These are phyloP conservation scores for Pseudozyma sp. DNA, from an alignment of 1,284 basidiomycete genomes.

Conservation along the genomic window DNA sequence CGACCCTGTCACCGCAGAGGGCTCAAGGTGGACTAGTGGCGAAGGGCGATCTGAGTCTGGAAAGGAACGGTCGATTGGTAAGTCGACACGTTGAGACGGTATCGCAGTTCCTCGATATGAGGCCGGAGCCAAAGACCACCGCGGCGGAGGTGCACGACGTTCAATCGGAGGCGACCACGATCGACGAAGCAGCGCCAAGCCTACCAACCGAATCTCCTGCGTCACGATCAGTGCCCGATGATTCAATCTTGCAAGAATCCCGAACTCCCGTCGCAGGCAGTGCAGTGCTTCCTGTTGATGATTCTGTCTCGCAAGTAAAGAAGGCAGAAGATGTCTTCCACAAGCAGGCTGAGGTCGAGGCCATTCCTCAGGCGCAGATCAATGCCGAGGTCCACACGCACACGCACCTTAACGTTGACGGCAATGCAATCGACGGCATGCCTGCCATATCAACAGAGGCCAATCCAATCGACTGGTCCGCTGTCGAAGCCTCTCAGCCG, in stretches of 20 bases:
- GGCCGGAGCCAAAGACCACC: background rate
- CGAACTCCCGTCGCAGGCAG: constrained; percentile 12
- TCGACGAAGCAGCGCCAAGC: background rate
- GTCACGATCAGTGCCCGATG: constrained; percentile 1
- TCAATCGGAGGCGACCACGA: background rate
- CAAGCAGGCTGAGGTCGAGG: background rate
- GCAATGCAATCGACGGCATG: constrained; percentile 26
- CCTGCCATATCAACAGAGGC: constrained; percentile 15
- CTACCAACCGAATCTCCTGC: background rate
- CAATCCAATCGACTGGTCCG: constrained; percentile 33
- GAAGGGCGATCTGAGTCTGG: background rate
- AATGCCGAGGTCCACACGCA: background rate
- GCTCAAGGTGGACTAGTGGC: background rate
- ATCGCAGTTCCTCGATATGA: constrained; percentile 4
- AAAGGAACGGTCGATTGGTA: background rate
- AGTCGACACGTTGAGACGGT: constrained; percentile 1
- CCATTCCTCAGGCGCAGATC: background rate
- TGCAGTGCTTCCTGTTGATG: constrained; percentile 1
- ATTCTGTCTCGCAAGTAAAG: background rate
- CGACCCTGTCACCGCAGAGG: constrained; percentile 3
- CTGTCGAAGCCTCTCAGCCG: constrained; percentile 8
- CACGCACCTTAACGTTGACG: background rate
- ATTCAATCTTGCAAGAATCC: background rate
- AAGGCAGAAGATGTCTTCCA: background rate
- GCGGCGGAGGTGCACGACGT: background rate